Percentiles rank a stretch among this genome's conserved stretches.
Evolutionary conservation across 192 early-diverging fungal genomes (phyloP).

Genomic region (Allomyces macrogynus): DNA sequence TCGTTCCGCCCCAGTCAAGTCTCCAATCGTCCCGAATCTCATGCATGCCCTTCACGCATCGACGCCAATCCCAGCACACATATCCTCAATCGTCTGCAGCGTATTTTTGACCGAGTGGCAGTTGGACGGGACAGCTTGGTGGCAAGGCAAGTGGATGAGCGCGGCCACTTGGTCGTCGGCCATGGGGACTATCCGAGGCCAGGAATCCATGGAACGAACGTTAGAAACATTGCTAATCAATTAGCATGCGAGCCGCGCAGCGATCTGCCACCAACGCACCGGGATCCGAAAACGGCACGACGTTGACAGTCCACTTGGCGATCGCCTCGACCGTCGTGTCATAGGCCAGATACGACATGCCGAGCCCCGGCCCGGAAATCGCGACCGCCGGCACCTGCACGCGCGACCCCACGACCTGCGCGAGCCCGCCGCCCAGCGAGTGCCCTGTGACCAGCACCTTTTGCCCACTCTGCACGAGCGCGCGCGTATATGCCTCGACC

Average conservation of each 20-base stretch:
- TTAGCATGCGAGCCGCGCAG: too few relatives aligned
- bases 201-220: too few relatives aligned
- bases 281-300: background rate
- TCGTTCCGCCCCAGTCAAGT: too few relatives aligned
- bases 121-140: background rate
- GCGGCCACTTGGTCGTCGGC: background rate
- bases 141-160: background rate
- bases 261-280: too few relatives aligned
- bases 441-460: background rate
- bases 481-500: background rate
- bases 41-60: too few relatives aligned
- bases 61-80: too few relatives aligned
- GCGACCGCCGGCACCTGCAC: background rate
- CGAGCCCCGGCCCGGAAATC: background rate
- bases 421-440: background rate
- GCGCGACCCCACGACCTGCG: background rate
- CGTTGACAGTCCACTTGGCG: background rate
- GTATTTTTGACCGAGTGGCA: background rate
- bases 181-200: background rate
- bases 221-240: too few relatives aligned
- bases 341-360: background rate
- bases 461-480: background rate
- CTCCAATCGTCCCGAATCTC: too few relatives aligned
- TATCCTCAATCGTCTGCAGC: background rate
- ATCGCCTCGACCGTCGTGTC: background rate